A percentile compares a stretch with the other conserved stretches of the same genome.
Conservation (phyloP, 495 filamentous ascomycete genomes). For the Tuber brumale region DNA sequence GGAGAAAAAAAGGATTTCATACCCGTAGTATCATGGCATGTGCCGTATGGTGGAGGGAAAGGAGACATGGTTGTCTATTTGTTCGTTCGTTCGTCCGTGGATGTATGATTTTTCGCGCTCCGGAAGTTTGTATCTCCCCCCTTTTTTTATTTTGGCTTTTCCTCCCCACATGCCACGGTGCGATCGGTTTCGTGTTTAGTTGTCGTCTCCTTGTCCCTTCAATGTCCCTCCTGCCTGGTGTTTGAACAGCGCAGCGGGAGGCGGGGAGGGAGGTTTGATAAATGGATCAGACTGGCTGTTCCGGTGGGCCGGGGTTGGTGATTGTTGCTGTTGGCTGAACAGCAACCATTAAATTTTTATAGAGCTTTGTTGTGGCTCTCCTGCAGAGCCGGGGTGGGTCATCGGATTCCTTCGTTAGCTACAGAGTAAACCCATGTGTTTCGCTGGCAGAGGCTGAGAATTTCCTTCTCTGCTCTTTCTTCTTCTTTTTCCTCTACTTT, state of each 20-base stretch:
- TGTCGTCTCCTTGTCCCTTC: background rate
- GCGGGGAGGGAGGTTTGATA: background rate
- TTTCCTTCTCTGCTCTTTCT: background rate
- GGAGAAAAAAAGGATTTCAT: background rate
- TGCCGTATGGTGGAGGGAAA: background rate
- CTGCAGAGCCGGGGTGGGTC: background rate
- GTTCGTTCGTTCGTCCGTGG: background rate
- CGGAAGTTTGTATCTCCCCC: background rate
- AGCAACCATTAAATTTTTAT: background rate
- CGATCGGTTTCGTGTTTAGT: constrained; percentile 1
- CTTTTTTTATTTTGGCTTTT: background rate
- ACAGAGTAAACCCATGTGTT: background rate
- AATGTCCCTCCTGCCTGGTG: background rate
- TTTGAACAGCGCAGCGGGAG: constrained; percentile 1
- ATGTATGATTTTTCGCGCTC: background rate
- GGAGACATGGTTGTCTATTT: background rate
- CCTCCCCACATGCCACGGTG: background rate
- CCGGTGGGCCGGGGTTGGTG: background rate
- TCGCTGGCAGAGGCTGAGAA: background rate
- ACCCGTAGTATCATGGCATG: background rate
- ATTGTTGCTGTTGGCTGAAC: background rate
- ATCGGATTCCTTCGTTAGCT: background rate
- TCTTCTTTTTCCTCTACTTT: background rate
- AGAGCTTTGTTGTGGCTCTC: background rate
- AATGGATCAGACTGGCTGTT: background rate